A percentile compares a stretch with the other conserved stretches of the same genome.
Conservation (phyloP, 78 protist genomes). For the Speleostelium caveatum region DNA sequence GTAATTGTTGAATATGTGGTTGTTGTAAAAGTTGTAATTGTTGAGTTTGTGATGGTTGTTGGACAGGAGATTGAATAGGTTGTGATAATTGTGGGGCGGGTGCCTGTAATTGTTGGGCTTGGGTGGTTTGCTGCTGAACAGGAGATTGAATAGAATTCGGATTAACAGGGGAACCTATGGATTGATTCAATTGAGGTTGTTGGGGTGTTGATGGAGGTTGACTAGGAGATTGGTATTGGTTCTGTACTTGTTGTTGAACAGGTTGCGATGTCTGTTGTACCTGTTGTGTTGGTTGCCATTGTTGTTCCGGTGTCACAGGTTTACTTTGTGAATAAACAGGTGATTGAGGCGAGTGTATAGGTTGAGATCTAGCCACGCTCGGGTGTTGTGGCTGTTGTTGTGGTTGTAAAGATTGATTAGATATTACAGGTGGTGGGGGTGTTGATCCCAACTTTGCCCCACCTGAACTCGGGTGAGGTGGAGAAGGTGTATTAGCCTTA, state of each 20-base stretch:
- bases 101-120: background rate
- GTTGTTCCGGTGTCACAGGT: slow-evolving; percentile 7
- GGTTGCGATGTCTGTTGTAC: background rate
- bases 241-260: background rate
- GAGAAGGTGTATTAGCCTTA: background rate
- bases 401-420: background rate
- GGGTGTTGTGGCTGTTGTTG: background rate
- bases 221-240: background rate
- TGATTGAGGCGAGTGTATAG: background rate
- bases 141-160: too few relatives aligned
- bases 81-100: background rate
- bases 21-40: background rate
- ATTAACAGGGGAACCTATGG: too few relatives aligned
- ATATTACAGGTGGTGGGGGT: background rate
- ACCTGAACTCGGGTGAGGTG: background rate
- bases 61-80: background rate
- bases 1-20: background rate
- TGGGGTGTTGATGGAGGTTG: background rate
- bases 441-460: background rate
- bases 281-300: background rate
- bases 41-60: background rate
- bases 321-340: background rate
- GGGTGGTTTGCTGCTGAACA: too few relatives aligned
- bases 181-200: background rate
- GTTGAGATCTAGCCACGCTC: background rate